Base-by-base conservation (phyloP, 2,329 filamentous ascomycete species). In the Pseudogymnoascus sp. region DNA sequence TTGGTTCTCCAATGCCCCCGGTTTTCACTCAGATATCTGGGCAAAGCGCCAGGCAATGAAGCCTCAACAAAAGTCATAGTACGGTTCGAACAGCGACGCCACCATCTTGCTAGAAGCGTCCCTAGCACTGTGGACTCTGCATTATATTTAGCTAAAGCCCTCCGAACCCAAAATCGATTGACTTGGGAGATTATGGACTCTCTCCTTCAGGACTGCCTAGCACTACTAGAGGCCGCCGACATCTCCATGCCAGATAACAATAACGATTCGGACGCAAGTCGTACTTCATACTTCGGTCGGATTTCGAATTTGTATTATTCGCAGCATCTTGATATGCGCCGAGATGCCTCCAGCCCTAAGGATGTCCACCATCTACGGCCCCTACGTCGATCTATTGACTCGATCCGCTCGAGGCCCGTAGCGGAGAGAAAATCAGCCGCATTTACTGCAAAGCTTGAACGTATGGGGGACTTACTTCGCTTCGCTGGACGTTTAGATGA, bases 221-320 rank as follows among this genome's bases (percentile, higher is more conserved):
- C 75, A 5, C 75, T 88, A 12, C 73, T 87, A 8, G 81, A 84
- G 36, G 77, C 79, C 61, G 75, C 86, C 51, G 79, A 79, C 4
- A 76, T 62, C 6, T 62, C 31, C 23, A 36, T 21, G 29, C 31
- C 16, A 23, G 47, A 63, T 14, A 51, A 63, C 37, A 23, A 37
- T 34, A 21, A 60, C 36, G 16, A 57, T 14, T 65, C 70, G 16
- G 70, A 71, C 18, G 75, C 75, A 26, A 68, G 74, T 6, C 67
- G 74, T 18, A 68, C 71, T n/a, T 77, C 77, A 1, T 84, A 86
- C 67, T 78, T 83, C 64, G 81, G 88, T 66, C 89, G 86, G 69
- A 82, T 91, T 26, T 91, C 88, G 0, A 87, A 88, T 68, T 79
- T 89, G 2, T 90, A 90, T 71, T 91, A 87, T 71, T 78, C 84